Conservation (phyloP, 306 rosid species). For the Gastrolobium villosum region DNA sequence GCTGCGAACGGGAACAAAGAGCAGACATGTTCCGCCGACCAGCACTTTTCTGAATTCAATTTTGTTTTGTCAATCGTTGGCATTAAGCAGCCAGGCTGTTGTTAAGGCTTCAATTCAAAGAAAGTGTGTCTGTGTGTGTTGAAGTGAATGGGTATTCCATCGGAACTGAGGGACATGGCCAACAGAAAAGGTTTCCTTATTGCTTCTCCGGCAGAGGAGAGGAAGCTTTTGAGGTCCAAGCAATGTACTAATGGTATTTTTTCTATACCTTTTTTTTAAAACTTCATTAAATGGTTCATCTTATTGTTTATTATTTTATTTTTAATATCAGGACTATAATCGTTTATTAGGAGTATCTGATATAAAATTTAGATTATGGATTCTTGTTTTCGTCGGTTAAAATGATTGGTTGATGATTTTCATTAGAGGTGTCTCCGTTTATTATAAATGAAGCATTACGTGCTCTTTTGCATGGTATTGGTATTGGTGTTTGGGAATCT, state of each 20-base stretch:
- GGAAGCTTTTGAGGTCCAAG: slow-evolving; percentile 58
- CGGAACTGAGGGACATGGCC: slow-evolving; percentile 68
- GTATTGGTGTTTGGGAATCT: neutral
- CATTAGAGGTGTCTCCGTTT: neutral
- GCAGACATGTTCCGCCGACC: no score
- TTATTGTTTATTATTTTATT: neutral
- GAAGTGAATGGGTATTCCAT: slow-evolving; percentile 66
- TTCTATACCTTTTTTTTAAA: neutral
- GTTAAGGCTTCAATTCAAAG: slow-evolving; percentile 1
- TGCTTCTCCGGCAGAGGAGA: slow-evolving; percentile 83
- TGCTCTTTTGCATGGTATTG: neutral
- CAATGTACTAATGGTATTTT: slow-evolving; percentile 56
- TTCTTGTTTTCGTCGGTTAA: neutral
- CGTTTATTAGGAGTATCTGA: neutral
- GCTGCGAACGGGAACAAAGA: neutral
- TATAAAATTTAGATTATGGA: neutral
- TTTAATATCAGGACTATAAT: neutral
- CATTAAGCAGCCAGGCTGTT: neutral
- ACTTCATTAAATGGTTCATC: no score
- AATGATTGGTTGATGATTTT: neutral
- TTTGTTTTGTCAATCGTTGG: slow-evolving; percentile 13
- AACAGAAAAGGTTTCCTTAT: slow-evolving; percentile 52
- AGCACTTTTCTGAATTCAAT: slow-evolving; percentile 7
- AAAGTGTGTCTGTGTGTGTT: neutral
- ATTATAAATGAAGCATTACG: neutral